phyloP scores from a whole-genome alignment of 2,329 filamentous ascomycete genomes.

The Penicillium sp. region DNA sequence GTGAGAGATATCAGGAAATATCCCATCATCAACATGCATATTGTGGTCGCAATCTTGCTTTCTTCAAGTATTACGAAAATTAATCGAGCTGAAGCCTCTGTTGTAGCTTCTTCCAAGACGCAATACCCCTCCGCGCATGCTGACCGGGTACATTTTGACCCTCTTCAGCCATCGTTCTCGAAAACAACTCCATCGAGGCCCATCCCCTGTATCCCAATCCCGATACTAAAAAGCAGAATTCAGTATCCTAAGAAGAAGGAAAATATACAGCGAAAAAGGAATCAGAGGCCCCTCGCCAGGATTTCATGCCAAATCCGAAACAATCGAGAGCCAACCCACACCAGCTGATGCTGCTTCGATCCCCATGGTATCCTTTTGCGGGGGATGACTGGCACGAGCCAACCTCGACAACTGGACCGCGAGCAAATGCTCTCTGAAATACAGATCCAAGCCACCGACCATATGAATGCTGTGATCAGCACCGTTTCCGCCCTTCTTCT shows the following conservation, averaged over 20 bases:
- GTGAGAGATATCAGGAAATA: not conserved
- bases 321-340: slow-evolving; percentile 2
- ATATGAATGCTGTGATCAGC: slow-evolving; percentile 16
- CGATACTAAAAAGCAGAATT: slow-evolving; percentile 7
- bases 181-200: slow-evolving; percentile 71
- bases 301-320: not conserved
- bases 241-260: not conserved
- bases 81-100: slow-evolving; percentile 6
- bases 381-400: slow-evolving; percentile 13
- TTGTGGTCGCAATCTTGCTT: not conserved
- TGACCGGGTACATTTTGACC: slow-evolving; percentile 54
- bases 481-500: slow-evolving; percentile 14
- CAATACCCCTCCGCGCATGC: slow-evolving; percentile 53
- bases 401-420: slow-evolving; percentile 16
- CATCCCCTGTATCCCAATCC: slow-evolving; percentile 63
- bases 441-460: slow-evolving; percentile 14
- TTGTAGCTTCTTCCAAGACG: slow-evolving; percentile 51
- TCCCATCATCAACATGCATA: not conserved
- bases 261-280: not conserved
- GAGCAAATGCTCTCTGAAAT: slow-evolving; percentile 19
- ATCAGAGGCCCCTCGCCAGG: too few species aligned
- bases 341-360: slow-evolving; percentile 9
- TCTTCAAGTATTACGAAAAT: not conserved
- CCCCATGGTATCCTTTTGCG: slow-evolving; percentile 13
- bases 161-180: slow-evolving; percentile 55